Conservation (phyloP, 495 filamentous ascomycete species). For the Umbilicaria muhlenbergii region DNA sequence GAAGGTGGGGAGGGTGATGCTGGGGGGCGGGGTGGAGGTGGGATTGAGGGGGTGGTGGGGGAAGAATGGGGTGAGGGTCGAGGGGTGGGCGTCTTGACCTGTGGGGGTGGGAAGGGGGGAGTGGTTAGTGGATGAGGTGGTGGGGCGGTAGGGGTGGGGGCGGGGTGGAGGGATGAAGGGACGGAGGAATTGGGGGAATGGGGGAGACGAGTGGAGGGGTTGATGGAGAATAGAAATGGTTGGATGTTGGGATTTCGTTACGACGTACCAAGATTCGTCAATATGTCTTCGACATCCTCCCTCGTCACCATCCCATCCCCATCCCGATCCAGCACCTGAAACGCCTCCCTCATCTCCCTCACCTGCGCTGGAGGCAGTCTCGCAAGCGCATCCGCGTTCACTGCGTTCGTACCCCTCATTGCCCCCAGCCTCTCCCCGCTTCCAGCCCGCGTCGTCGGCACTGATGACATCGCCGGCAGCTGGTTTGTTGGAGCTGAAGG, state of each 20-base stretch:
- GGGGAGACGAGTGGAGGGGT: too few species aligned
- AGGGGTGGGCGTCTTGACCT: constrained; percentile 42
- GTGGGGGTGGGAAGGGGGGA: too few species aligned
- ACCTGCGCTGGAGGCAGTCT: constrained; percentile 53
- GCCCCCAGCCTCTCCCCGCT: constrained; percentile 21
- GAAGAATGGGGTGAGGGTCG: constrained; percentile 59
- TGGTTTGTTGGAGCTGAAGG: constrained; percentile 4
- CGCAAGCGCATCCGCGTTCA: constrained; percentile 37
- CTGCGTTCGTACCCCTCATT: constrained; percentile 15
- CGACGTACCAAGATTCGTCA: constrained; percentile 53
- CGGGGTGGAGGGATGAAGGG: too few species aligned
- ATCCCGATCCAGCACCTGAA: constrained; percentile 72
- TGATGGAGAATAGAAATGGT: not conserved
- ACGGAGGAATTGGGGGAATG: too few species aligned
- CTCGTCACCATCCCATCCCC: constrained; percentile 60
- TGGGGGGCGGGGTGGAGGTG: constrained; percentile 49
- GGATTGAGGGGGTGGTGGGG: constrained; percentile 49
- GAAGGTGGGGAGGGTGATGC: constrained; percentile 70
- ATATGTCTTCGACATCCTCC: constrained; percentile 66
- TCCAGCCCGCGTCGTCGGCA: constrained; percentile 15
- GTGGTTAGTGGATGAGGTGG: constrained; percentile 24
- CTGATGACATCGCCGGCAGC: not conserved
- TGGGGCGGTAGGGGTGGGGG: not conserved
- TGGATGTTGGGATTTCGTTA: too few species aligned
- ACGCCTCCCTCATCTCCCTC: constrained; percentile 65